Evolutionary conservation across 768 basidiomycete genomes (phyloP).

Genomic region (Trichaptum fuscoviolaceum): DNA sequence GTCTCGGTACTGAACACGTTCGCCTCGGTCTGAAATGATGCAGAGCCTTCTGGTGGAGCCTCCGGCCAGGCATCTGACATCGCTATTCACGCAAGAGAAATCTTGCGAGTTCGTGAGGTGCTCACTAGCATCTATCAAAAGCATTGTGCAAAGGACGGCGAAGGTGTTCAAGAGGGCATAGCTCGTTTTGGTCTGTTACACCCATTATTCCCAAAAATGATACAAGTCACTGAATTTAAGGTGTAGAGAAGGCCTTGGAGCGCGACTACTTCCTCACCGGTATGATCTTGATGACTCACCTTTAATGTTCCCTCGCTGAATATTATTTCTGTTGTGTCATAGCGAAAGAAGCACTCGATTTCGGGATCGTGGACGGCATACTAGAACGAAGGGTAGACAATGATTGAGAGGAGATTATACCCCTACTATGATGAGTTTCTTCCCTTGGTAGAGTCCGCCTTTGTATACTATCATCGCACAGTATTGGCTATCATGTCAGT

Average conservation of each 20-base stretch:
- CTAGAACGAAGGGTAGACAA: conserved; percentile 53
- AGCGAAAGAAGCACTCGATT: conserved; percentile 85
- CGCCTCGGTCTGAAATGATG: background rate
- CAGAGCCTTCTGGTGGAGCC: conserved; percentile 96
- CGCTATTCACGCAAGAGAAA: conserved; percentile 96
- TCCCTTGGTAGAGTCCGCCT: too few relatives aligned
- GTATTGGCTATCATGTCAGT: too few relatives aligned
- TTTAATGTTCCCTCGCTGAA: background rate
- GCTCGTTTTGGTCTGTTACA: conserved; percentile 67
- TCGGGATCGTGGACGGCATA: conserved; percentile 92
- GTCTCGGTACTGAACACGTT: background rate
- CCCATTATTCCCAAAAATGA: conserved; percentile 7
- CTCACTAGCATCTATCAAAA: conserved; percentile 86
- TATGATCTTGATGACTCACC: background rate
- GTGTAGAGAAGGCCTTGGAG: conserved; percentile 79
- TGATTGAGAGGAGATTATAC: background rate
- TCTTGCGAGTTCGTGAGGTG: conserved; percentile 78
- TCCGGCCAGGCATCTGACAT: conserved; percentile 96
- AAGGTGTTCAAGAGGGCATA: conserved; percentile 58
- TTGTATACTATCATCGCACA: too few relatives aligned
- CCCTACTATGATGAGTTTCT: too few relatives aligned
- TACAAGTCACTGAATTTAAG: conserved; percentile 12
- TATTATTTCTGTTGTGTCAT: conserved; percentile 5
- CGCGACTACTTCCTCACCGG: conserved; percentile 92
- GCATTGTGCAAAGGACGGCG: conserved; percentile 70